Percentiles rank a stretch among this genome's conserved stretches.
These are phyloP conservation scores for Penicillium lividum DNA, from an alignment of 495 filamentous ascomycete genomes.

Conservation along the genomic window DNA sequence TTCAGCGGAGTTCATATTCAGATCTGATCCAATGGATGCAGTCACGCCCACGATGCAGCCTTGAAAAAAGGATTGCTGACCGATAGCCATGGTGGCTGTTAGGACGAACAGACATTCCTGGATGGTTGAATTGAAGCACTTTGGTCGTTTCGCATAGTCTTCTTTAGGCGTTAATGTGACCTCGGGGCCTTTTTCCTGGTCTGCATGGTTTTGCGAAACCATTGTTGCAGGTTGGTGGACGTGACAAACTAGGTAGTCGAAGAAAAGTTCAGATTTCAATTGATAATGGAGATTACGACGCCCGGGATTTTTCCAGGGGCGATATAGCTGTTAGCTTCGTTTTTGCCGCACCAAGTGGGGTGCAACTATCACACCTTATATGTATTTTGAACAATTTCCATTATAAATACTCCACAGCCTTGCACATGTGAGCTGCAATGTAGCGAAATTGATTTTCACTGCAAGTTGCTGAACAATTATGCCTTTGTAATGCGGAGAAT, in stretches of 20 bases:
- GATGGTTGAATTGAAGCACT: slow-evolving; percentile 60
- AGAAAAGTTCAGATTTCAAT: not conserved
- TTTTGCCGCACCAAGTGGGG: not conserved
- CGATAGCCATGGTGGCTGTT: slow-evolving; percentile 69
- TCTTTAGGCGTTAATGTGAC: slow-evolving; percentile 12
- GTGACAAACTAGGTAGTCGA: too few species aligned
- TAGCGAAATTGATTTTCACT: not conserved
- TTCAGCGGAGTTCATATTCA: slow-evolving; percentile 67
- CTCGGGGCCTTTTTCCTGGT: slow-evolving; percentile 20
- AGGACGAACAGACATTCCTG: slow-evolving; percentile 69
- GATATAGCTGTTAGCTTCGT: not conserved
- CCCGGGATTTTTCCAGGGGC: not conserved
- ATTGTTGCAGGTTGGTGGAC: not conserved
- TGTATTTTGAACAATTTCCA: too few species aligned
- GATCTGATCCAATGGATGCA: slow-evolving; percentile 58
- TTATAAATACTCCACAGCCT: too few species aligned
- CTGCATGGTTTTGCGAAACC: slow-evolving; percentile 4
- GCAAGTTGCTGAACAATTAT: not conserved
- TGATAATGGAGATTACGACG: not conserved
- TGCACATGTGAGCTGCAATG: too few species aligned
- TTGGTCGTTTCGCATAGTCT: slow-evolving; percentile 39
- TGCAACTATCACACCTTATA: not conserved
- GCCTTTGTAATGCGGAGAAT: not conserved
- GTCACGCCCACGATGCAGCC: slow-evolving; percentile 64
- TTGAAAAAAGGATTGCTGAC: slow-evolving; percentile 59